Evolutionary conservation across 805 yeast genomes (phyloP), one percentile per base, ranked within the genome.

Genomic region (Lachancea sp.): DNA sequence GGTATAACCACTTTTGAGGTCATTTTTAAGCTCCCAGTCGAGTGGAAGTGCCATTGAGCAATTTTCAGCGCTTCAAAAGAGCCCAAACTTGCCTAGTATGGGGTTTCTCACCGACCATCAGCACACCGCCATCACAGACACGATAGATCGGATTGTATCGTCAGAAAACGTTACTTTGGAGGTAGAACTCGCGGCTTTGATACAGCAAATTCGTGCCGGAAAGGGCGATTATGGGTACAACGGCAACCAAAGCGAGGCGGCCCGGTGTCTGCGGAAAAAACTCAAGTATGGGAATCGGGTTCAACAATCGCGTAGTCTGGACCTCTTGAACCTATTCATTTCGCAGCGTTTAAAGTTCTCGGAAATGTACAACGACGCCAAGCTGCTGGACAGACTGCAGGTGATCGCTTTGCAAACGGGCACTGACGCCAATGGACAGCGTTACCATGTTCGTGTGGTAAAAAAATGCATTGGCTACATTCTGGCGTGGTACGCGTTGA

Each of bases 231-330:
- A 56, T 25, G 49, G 47, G 25, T 57, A 55, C 22, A 45, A 49
- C 3, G 47, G 49, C 18, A 63, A 62, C 70, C 81, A 41, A 63
- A 71, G 29, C 27, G 99, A 93, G 62, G 91, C 95, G 1, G 97
- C 97, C 0, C 72, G 98, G 36, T 95, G 96, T 1, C 68, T 93
- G 18, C 75, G 99, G 41, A 93, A 93, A 71, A 80, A 81, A 57
- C 68, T 93, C 59, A 93, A 95, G 66, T 85, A 91, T 59, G 98
- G 97, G n/a, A 58, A 72, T 2, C 59, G 65, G 3, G 65, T 68
- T 16, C 83, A 82, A 52, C 95, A 86, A 60, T 55, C 75, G 43
- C 76, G 85, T 38, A 85, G 95, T 0, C 62, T 89, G 66, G 82
- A 57, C 41, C 46, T 83, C 11, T 63, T 81, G 33, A 85, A 84